These are phyloP conservation scores for Ormosia emarginata DNA, from an alignment of 306 rosid genomes.

Conservation along the genomic window DNA sequence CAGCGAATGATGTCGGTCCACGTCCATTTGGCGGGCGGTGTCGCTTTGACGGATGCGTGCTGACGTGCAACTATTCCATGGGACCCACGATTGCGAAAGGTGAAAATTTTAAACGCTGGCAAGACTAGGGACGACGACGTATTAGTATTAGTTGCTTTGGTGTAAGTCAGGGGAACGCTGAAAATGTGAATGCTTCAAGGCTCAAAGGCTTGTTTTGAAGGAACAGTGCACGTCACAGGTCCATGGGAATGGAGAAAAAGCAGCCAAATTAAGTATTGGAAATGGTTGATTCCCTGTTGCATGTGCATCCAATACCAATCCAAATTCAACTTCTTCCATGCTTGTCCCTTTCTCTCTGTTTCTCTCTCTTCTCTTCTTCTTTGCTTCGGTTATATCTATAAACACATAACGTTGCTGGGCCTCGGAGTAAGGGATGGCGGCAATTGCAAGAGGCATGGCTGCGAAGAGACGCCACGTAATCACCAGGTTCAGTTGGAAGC, in stretches of 20 bases:
- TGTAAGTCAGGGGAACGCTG: too few relatives aligned
- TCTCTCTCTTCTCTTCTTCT: too few relatives aligned
- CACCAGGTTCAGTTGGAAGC: slow-evolving; percentile 50
- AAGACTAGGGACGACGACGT: not conserved
- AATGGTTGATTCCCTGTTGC: not conserved
- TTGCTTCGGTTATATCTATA: not conserved
- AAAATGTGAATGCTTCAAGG: too few relatives aligned
- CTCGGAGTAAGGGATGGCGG: slow-evolving; percentile 16
- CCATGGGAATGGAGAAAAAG: not conserved
- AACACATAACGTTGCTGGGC: too few relatives aligned
- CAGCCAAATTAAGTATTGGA: not conserved
- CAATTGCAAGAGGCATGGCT: slow-evolving; percentile 37
- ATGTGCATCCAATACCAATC: not conserved
- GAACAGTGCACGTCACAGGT: too few relatives aligned
- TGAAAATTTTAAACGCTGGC: too few relatives aligned
- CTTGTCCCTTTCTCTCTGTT: too few relatives aligned
- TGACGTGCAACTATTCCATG: not conserved
- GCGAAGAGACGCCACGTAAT: slow-evolving; percentile 55
- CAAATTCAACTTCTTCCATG: not conserved
- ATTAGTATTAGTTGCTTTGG: too few relatives aligned
- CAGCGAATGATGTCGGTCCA: not conserved
- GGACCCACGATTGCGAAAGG: not conserved
- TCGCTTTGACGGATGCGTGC: not conserved
- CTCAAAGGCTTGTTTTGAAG: too few relatives aligned
- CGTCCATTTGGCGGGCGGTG: not conserved